Base-by-base conservation (phyloP, 2,329 filamentous ascomycete genomes). In the Penicillium capsulatum region DNA sequence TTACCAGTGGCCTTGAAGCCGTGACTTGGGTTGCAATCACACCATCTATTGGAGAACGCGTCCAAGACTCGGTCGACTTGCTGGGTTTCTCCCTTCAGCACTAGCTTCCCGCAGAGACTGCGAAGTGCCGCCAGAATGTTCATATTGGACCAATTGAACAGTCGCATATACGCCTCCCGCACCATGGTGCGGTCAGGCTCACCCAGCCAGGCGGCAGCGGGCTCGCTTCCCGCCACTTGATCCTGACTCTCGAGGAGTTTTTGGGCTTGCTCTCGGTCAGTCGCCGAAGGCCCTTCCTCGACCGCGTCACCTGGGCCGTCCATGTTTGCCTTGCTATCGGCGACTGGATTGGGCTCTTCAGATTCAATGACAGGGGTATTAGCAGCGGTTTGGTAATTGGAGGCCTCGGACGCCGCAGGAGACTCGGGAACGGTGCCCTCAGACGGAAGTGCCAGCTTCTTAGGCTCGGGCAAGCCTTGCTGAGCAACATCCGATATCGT, bases 21-120 rank as follows among this genome's bases (percentile, higher is more conserved):
- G 65, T 98, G 89, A 30, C 82, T 84, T 1, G 86, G 80, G 60
- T 98, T 98, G 72, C 90, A 96, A 52, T 86, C 79, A 62, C 88
- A 95, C 92, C 92, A 98, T 45, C 91, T 76, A 49, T 80, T 81
- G 3, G 92, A 87, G 55, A 97, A 91, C 14, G 86, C 84, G 55
- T 94, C 86, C 48, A 98, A 70, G 43, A 98, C 91, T 22, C 92
- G 84, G 62, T 98, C 92, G 14, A 98, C 87, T 64, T 98, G 91
- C 66, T 98, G 92, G 2, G 90, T 94, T 67, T 98, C 92, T 28
- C 86, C 92, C 51, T 86, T 86, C 41, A 98, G 74, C 3, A 92
- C 75, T 16, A 97, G 73, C 20, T 86, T 83, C 37, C 79, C 79
- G 63, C 92, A 98, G 17, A 98, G 75, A 44, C 83, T 79, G 17